Evolutionary conservation across 441 rosid genomes (phyloP), one percentile per base, ranked within the genome.

Genomic region (Adansonia rubrostipa): DNA sequence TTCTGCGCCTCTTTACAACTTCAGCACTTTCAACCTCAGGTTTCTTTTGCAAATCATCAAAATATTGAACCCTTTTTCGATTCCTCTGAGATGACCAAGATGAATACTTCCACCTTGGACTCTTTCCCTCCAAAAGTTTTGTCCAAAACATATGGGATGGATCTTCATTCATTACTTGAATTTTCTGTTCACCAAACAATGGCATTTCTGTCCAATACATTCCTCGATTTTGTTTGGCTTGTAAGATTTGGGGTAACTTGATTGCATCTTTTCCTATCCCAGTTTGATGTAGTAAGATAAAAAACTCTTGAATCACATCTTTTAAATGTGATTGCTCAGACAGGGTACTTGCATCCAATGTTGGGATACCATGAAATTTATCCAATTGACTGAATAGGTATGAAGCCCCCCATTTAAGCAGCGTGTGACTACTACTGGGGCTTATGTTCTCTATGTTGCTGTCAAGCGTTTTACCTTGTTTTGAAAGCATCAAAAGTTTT

Each of bases 381-480:
- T 87, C 86, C 88, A 94, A 86, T 83, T 83, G 88, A 48, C 80
- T 81, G 74, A 97, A 91, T 63, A 94, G 78, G 86, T 88, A 80
- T 15, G 89, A 80, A 54, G 96, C 94, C 57, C 98, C 97, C 98
- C 95, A 92, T 93, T 88, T 94, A 58, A 97, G 95, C 80, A 97
- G 86, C 81, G 72, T 79, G 69, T 94, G 96, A 71, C 84, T 81
- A 64, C 80, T 81, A 77, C 68, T 51, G 20, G 84, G 87, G 81
- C 71, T 86, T 78, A 85, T 77, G 80, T 79, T 88, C 85, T 85
- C 93, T 5, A 79, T 33, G 71, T 78, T 79, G 82, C 85, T 83
- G 61, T 88, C 92, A 72, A 85, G 82, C 66, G 78, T 73, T 79
- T 85, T 89, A 73, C 83, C 87, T 78, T 88, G 86, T 86, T 88